phyloP scores from a whole-genome alignment of 2,329 filamentous ascomycete genomes.

The Colletotrichum abscissum region DNA sequence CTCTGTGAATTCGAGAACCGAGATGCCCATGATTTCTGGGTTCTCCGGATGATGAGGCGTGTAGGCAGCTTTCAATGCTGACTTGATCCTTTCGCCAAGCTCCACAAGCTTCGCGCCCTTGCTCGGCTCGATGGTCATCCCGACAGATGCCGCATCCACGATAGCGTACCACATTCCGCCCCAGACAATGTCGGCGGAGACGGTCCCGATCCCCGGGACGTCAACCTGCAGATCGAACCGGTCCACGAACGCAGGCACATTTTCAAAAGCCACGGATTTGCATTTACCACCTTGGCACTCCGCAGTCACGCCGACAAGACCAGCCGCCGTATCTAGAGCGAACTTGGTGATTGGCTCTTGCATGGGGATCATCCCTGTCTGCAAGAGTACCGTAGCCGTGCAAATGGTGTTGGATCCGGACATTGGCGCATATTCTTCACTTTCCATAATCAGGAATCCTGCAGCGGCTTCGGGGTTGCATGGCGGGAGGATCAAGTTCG shows the following conservation, averaged over 20 bases:
- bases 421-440: constrained; percentile 41
- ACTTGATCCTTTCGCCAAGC: constrained; percentile 55
- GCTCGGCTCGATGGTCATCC: constrained; percentile 46
- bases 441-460: constrained; percentile 50
- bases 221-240: constrained; percentile 51
- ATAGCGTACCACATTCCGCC: constrained; percentile 59
- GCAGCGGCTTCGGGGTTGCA: constrained; percentile 54
- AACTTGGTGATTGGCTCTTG: constrained; percentile 51
- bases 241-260: constrained; percentile 56
- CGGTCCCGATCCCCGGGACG: constrained; percentile 52
- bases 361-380: constrained; percentile 57
- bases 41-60: constrained; percentile 57
- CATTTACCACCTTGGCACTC: constrained; percentile 55
- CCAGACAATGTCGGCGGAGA: constrained; percentile 56
- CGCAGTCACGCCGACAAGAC: constrained; percentile 51
- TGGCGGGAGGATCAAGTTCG: constrained; percentile 50
- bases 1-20: constrained; percentile 50
- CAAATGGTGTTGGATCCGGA: constrained; percentile 56
- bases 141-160: constrained; percentile 51
- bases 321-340: constrained; percentile 51
- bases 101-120: constrained; percentile 50
- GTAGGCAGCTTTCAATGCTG: constrained; percentile 47
- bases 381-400: constrained; percentile 55
- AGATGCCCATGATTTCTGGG: constrained; percentile 52
- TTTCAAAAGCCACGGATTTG: constrained; percentile 56